Evolutionary conservation across 306 rosid species (phyloP).

Genomic region (Cyclanthera cordifolia): DNA sequence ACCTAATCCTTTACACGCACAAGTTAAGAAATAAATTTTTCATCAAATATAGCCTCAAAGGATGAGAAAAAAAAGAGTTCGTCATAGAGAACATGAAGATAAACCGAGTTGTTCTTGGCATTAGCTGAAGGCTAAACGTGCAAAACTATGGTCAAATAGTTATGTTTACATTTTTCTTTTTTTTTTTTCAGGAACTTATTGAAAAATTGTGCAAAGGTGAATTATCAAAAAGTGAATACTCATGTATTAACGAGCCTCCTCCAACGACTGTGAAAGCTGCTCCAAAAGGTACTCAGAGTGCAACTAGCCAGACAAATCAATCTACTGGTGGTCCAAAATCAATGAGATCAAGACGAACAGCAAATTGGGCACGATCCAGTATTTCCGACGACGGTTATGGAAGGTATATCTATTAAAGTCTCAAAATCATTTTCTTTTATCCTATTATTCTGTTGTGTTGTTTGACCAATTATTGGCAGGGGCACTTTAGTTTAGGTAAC

Average conservation of each 20-base stretch:
- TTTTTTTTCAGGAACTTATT: constrained; percentile 33
- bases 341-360: constrained; percentile 73
- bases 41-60: no score
- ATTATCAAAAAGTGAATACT: constrained; percentile 54
- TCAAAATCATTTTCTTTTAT: not conserved
- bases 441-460: not conserved
- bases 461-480: not conserved
- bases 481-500: no score
- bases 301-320: constrained; percentile 24
- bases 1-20: no score
- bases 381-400: constrained; percentile 76
- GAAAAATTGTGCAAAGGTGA: constrained; percentile 56
- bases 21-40: no score
- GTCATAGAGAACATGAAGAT: not conserved
- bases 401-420: not conserved
- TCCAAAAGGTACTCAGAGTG: constrained; percentile 16
- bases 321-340: constrained; percentile 50
- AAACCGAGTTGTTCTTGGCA: not conserved
- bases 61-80: not conserved
- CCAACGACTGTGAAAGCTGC: constrained; percentile 17
- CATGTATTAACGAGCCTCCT: constrained; percentile 51
- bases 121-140: not conserved
- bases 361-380: constrained; percentile 66
- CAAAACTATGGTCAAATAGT: no score
- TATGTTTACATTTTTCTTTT: no score